Base-by-base conservation (phyloP, 495 filamentous ascomycete species). In the Xylaria cubensis region DNA sequence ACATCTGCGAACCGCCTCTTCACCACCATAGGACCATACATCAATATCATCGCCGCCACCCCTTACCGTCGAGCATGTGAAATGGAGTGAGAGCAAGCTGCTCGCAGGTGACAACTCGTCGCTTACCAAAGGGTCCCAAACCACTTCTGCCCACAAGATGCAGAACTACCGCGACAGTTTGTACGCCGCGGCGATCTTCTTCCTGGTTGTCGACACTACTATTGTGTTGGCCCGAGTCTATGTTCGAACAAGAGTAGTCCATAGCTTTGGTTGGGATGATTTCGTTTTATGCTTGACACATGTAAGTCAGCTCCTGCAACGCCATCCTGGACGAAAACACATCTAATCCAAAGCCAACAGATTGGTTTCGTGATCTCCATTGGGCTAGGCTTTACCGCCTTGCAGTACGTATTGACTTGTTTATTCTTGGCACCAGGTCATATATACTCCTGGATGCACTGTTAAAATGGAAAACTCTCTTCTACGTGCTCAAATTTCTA, bases 261-360 rank as follows among this genome's bases (percentile, higher is more conserved):
- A 70, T 12, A 70, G 75, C 0, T 79, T 77, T 67, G 77, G 77
- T 19, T 75, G 68, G 68, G 77, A 79, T 59, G 77, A 79, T 26
- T 73, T 74, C n/a, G 64, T 75, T n/a, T 61, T 79, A 29, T 67
- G 73, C 6, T 29, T 79, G 32, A 77, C 77, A 65, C 75, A 77
- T 69, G 77, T 78, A 42, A 64, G 56, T 51, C 44, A 0, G n/a
- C 39, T 66, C 62, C 42, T 26, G 21, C 13, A 29, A n/a, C 53
- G n/a, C 1, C 10, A 15, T 34, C 44, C 10, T 48, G 7, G 7
- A 44, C 26, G 26, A 53, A 44, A 24, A 19, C 21, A 26, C 21
- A 34, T 44, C 48, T 58, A 64, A 64, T 42, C 17, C n/a, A 42
- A 21, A 39, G 44, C 15, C 1, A 64, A 21, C 34, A 78, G 77